These are phyloP conservation scores for Wickerhamomyces subpelliculosus DNA, from an alignment of 805 yeast genomes.

Conservation along the genomic window DNA sequence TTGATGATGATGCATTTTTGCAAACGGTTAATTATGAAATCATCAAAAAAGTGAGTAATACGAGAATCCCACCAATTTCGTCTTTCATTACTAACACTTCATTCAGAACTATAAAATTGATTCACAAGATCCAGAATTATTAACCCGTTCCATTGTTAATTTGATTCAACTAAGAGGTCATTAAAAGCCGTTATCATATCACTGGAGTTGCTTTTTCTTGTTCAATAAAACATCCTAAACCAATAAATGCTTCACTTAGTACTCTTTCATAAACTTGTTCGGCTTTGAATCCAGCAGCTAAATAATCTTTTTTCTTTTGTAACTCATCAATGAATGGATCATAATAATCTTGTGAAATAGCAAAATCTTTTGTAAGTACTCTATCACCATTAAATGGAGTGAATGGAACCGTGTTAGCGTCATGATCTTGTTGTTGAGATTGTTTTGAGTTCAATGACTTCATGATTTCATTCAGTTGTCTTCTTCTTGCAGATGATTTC, in stretches of 20 bases:
- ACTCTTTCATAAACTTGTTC: slow-evolving; percentile 67
- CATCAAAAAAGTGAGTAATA: slow-evolving; percentile 26
- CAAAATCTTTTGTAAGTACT: slow-evolving; percentile 44
- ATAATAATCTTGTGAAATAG: slow-evolving; percentile 39
- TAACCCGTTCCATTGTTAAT: slow-evolving; percentile 39
- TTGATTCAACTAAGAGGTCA: slow-evolving; percentile 44
- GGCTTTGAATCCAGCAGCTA: slow-evolving; percentile 82
- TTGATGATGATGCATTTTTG: slow-evolving; percentile 26
- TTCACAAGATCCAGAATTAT: slow-evolving; percentile 5
- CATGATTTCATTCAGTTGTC: slow-evolving; percentile 35
- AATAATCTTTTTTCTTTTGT: slow-evolving; percentile 52
- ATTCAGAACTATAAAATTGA: slow-evolving; percentile 14
- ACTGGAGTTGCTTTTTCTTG: no score
- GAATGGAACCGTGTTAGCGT: slow-evolving; percentile 49
- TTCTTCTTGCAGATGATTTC: slow-evolving; percentile 58
- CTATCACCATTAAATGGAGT: slow-evolving; percentile 95
- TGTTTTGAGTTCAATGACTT: slow-evolving; percentile 27
- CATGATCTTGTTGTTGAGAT: not conserved
- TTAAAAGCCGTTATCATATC: no score
- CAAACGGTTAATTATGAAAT: slow-evolving; percentile 26
- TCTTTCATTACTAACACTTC: not conserved
- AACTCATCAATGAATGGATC: slow-evolving; percentile 59
- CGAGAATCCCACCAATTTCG: no score
- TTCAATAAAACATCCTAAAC: slow-evolving; percentile 75
- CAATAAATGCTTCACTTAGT: slow-evolving; percentile 83